Conservation (phyloP, 148 eudicot species). For the Fagopyrum esculentum region DNA sequence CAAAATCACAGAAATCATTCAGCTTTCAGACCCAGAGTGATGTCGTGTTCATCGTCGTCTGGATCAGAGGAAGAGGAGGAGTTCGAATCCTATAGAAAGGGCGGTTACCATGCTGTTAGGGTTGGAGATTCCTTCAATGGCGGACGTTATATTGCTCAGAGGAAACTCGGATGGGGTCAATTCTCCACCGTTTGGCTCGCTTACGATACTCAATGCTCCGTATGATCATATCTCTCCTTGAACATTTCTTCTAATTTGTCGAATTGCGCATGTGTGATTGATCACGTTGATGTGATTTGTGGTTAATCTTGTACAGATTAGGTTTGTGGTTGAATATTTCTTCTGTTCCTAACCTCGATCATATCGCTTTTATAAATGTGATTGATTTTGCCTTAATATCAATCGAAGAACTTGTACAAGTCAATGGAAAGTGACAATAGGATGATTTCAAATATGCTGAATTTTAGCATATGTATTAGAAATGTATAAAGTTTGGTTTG, state of each 20-base stretch:
- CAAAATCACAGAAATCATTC: neutral
- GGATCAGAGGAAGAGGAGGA: slow-evolving; percentile 88
- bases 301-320: neutral
- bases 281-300: neutral
- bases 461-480: neutral
- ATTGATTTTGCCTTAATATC: neutral
- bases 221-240: slow-evolving; percentile 23
- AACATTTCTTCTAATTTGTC: slow-evolving; percentile 1
- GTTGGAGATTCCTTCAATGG: slow-evolving; percentile 67
- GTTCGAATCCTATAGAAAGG: slow-evolving; percentile 67
- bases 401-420: neutral
- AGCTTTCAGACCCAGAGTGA: slow-evolving; percentile 6
- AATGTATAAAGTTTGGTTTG: neutral
- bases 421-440: neutral
- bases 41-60: slow-evolving; percentile 80
- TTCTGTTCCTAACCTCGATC: neutral
- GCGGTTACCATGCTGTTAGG: slow-evolving; percentile 87
- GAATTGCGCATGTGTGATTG: neutral
- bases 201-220: slow-evolving; percentile 57
- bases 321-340: neutral
- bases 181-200: slow-evolving; percentile 97
- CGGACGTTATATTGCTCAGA: slow-evolving; percentile 77
- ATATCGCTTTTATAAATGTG: neutral
- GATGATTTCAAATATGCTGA: neutral
- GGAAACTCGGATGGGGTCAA: slow-evolving; percentile 91